phyloP scores from a whole-genome alignment of 768 basidiomycete species.

The Termitomyces sp. region DNA sequence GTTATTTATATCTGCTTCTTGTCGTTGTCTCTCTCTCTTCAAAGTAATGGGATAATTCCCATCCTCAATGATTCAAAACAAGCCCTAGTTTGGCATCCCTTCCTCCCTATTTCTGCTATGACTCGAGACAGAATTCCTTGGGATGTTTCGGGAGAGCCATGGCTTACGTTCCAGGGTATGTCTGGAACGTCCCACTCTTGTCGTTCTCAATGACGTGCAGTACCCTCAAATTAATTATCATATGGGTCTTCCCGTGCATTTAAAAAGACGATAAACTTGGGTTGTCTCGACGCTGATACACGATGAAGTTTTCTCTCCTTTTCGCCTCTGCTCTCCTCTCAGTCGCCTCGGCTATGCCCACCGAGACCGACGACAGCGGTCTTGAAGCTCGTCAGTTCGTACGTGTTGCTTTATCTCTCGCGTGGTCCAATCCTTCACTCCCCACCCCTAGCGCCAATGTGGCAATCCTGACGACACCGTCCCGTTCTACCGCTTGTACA shows the following conservation, averaged over 20 bases:
- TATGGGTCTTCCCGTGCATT: neutral
- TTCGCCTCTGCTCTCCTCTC: neutral
- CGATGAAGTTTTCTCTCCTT: slow-evolving; percentile 9
- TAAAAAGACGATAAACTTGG: neutral
- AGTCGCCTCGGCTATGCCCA: neutral
- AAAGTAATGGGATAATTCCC: neutral
- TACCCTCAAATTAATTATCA: neutral
- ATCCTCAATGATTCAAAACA: neutral
- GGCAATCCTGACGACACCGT: neutral
- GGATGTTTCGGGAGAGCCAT: neutral
- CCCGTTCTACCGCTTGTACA: slow-evolving; percentile 7
- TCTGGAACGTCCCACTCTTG: neutral
- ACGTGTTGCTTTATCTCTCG: too few species aligned
- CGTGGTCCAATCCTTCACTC: too few species aligned
- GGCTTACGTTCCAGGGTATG: neutral
- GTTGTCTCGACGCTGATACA: neutral
- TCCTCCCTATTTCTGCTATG: neutral
- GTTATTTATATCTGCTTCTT: neutral
- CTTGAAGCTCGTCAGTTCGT: neutral
- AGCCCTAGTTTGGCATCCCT: neutral
- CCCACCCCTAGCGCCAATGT: too few species aligned
- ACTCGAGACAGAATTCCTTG: neutral
- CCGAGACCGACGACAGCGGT: neutral
- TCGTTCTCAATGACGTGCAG: neutral
- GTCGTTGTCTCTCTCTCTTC: too few species aligned